Conservation (phyloP, 441 rosid species). For the Populus hybrid region DNA sequence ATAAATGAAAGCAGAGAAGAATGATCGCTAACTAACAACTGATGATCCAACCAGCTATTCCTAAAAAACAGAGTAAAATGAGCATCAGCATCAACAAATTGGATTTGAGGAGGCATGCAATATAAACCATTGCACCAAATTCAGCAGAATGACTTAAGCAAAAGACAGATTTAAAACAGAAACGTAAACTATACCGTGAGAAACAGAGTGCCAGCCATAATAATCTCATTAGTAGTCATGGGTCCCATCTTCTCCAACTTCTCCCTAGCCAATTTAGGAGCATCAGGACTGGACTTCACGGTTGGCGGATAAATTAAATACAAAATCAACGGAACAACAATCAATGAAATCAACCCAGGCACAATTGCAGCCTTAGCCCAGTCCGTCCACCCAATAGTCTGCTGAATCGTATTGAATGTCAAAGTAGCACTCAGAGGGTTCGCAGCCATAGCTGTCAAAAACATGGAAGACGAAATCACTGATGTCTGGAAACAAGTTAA, state of each 20-base stretch:
- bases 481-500: conserved; percentile 97
- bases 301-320: conserved; percentile 85
- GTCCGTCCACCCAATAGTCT: conserved; percentile 91
- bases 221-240: conserved; percentile 76
- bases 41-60: neutral
- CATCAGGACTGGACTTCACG: conserved; percentile 92
- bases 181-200: conserved; percentile 52
- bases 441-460: conserved; percentile 98
- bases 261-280: conserved; percentile 86
- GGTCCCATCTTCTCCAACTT: conserved; percentile 93
- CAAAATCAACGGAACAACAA: conserved; percentile 78
- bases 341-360: conserved; percentile 80
- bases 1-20: neutral
- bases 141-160: neutral
- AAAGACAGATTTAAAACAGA: neutral
- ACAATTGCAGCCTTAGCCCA: conserved; percentile 98
- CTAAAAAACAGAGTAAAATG: neutral
- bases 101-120: neutral
- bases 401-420: conserved; percentile 67
- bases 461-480: conserved; percentile 87
- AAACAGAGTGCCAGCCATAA: conserved; percentile 87
- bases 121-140: neutral
- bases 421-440: conserved; percentile 90
- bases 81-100: neutral
- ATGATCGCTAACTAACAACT: neutral